A percentile compares a stretch with the other conserved stretches of the same genome.
Conservation (phyloP, 2,329 filamentous ascomycete species). For the Albifimbria verrucaria region DNA sequence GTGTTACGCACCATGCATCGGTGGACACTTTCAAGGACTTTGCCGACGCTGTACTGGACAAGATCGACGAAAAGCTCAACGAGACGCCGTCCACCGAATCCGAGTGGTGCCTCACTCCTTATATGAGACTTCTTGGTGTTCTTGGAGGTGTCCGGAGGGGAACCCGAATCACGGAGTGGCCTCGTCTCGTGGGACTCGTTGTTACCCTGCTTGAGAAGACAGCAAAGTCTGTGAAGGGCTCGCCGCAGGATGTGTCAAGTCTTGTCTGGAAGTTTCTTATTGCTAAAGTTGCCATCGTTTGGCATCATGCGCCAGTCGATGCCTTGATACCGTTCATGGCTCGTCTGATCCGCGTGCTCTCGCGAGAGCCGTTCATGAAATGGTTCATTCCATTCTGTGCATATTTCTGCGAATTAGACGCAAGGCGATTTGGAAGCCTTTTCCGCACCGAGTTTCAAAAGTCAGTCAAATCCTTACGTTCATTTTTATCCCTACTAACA, state of each 20-base stretch:
- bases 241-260: conserved; percentile 31
- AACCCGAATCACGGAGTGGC: conserved; percentile 70
- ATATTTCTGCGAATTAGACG: conserved; percentile 70
- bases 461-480: conserved; percentile 38
- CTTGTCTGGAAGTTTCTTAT: conserved; percentile 57
- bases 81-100: conserved; percentile 19
- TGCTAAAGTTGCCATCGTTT: conserved; percentile 60
- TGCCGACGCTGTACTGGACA: conserved; percentile 57
- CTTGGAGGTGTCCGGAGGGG: conserved; percentile 80
- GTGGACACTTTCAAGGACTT: conserved; percentile 70
- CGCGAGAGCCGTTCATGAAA: conserved; percentile 60
- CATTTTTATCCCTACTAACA: conserved; percentile 12
- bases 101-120: conserved; percentile 41
- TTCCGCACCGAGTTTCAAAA: conserved; percentile 78
- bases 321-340: conserved; percentile 68
- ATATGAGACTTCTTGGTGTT: conserved; percentile 62
- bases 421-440: conserved; percentile 73
- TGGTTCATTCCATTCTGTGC: conserved; percentile 86
- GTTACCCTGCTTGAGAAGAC: conserved; percentile 49
- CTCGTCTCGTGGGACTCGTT: conserved; percentile 54
- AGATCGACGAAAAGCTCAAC: conserved; percentile 33
- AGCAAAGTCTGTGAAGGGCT: conserved; percentile 33
- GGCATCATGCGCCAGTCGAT: conserved; percentile 77
- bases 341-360: conserved; percentile 62
- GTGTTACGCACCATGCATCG: conserved; percentile 78